Base-by-base conservation (phyloP, 192 early-diverging fungal species). In the Linnemannia zychae region DNA sequence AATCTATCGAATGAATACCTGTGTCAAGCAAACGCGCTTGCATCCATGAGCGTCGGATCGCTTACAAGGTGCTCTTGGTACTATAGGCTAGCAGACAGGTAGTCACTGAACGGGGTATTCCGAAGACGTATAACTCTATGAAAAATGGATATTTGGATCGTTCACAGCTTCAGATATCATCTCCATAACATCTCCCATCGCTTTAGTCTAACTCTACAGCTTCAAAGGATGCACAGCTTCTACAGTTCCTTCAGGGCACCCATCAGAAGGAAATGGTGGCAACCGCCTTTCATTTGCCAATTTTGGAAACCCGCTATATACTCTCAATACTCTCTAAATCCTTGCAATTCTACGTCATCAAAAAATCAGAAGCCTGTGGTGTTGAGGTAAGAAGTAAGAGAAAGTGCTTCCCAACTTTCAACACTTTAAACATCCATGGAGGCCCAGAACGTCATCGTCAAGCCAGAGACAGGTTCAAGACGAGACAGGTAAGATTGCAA, bases 391-490 rank as follows among this genome's bases (percentile, higher is more conserved):
- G 9, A 9, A 57, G n/a, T 9, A 28, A 28, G n/a, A 57, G n/a
- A 11, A 57, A n/a, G 22, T n/a, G 24, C 28, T 3, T 63, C 57
- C 15, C 57, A 13, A 31, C 57, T 28, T 31, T 28, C 57, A 60
- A 63, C 57, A 63, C 57, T 31, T 63, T 63, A 31, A 63, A 63
- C 57, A 63, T 15, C 52, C 44, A 80, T 80, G 78, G 78, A 80
- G 22, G 78, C 69, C 37, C 71, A 80, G 36, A 80, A 72, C 47
- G 72, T 68, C 71, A 74, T 74, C 44, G 48, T 46, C 34, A 80
- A 74, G 66, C 65, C 78, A 18, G 72, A 73, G 16, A 13, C 65
- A 1, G 34, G 36, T 18, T 12, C 33, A 67, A 49, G 49, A 40
- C 57, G 33, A 15, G 46, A 11, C 71, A 80, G 78, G 60, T 72